Evolutionary conservation across 2,329 filamentous ascomycete species (phyloP).

Genomic region (Stachybotrys elegans): DNA sequence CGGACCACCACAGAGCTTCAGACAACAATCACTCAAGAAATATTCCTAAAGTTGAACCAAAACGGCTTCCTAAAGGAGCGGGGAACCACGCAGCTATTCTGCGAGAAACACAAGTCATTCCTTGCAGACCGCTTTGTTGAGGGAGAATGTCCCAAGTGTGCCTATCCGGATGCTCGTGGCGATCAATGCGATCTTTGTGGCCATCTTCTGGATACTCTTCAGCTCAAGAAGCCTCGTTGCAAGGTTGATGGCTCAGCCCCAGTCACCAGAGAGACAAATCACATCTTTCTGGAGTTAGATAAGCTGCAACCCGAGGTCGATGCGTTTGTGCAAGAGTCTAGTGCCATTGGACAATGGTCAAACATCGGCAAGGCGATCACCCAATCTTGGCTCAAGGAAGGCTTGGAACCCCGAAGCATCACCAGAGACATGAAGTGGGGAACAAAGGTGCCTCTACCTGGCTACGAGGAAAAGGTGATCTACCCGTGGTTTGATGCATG

Average conservation of each 20-base stretch:
- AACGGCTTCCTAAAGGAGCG: conserved; percentile 79
- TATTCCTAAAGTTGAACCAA: conserved; percentile 72
- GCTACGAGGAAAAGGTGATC: conserved; percentile 57
- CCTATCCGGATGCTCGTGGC: conserved; percentile 58
- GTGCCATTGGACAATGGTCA: conserved; percentile 65
- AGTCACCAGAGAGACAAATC: conserved; percentile 72
- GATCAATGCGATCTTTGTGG: conserved; percentile 67
- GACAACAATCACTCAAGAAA: conserved; percentile 78
- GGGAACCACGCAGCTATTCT: conserved; percentile 77
- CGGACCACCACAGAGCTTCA: conserved; percentile 78
- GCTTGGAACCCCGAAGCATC: conserved; percentile 73
- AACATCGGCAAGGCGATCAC: conserved; percentile 67
- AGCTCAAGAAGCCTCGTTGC: conserved; percentile 72
- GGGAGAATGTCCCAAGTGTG: conserved; percentile 63
- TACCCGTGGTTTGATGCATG: conserved; percentile 84
- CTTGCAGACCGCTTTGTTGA: conserved; percentile 73
- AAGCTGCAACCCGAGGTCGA: conserved; percentile 68
- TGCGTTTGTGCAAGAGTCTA: conserved; percentile 64
- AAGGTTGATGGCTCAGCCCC: conserved; percentile 77
- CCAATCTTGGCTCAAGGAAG: conserved; percentile 68
- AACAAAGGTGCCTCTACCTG: conserved; percentile 35
- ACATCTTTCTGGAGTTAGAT: conserved; percentile 75
- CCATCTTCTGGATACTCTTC: conserved; percentile 58
- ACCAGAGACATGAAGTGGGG: conserved; percentile 86
- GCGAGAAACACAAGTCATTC: conserved; percentile 64